Conservation (phyloP, 352 stramenopile species). For the Phytophthora megakarya region DNA sequence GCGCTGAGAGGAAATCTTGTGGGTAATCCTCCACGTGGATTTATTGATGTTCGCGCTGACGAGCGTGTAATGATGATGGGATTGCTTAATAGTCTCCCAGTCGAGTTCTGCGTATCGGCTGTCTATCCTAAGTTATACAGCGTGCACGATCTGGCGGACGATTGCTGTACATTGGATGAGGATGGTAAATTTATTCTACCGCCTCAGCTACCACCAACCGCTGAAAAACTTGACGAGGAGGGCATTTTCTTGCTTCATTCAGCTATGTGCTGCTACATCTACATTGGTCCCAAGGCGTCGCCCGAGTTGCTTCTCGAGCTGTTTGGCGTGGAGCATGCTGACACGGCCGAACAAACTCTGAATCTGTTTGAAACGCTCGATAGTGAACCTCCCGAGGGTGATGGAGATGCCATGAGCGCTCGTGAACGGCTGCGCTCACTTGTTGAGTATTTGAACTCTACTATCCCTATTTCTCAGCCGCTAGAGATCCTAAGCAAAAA, state of each 20-base stretch:
- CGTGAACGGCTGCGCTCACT: constrained; percentile 71
- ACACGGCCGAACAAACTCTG: constrained; percentile 73
- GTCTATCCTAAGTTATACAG: constrained; percentile 91
- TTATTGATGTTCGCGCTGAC: constrained; percentile 86
- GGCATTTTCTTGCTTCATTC: constrained; percentile 90
- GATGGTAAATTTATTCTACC: constrained; percentile 83
- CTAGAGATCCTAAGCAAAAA: constrained; percentile 87
- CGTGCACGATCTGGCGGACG: constrained; percentile 83
- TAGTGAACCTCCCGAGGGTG: constrained; percentile 36
- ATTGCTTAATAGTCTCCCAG: constrained; percentile 73
- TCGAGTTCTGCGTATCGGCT: constrained; percentile 84
- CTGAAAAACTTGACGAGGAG: constrained; percentile 85
- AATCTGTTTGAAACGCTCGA: constrained; percentile 74
- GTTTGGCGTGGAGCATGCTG: constrained; percentile 84
- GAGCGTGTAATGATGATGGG: constrained; percentile 90
- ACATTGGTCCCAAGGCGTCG: constrained; percentile 77
- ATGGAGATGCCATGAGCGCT: constrained; percentile 52
- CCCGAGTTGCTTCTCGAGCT: constrained; percentile 78
- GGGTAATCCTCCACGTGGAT: constrained; percentile 75
- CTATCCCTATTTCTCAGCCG: constrained; percentile 81
- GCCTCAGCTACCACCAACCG: constrained; percentile 74
- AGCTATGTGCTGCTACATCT: constrained; percentile 88
- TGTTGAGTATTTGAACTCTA: constrained; percentile 82
- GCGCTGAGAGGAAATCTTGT: constrained; percentile 86
- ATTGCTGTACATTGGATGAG: constrained; percentile 80